phyloP scores from a whole-genome alignment of 2,329 filamentous ascomycete species.

The Scedosporium minutisporum region DNA sequence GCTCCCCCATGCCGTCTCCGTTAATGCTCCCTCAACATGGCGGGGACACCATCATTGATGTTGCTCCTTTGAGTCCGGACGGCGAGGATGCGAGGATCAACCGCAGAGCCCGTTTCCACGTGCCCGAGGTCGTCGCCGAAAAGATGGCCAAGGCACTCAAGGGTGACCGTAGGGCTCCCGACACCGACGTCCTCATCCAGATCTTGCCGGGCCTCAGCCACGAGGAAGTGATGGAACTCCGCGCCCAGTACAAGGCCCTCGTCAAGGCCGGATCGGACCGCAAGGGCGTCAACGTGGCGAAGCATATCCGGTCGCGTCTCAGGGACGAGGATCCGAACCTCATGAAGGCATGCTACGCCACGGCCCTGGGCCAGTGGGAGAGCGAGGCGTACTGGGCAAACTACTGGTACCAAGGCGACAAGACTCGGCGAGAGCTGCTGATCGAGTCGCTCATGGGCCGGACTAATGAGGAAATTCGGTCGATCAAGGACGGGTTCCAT shows the following conservation, averaged over 20 bases:
- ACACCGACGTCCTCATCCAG: slow-evolving; percentile 64
- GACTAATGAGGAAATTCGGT: slow-evolving; percentile 73
- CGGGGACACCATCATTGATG: slow-evolving; percentile 36
- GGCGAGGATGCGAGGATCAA: slow-evolving; percentile 35
- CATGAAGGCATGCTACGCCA: slow-evolving; percentile 86
- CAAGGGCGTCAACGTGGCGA: slow-evolving; percentile 75
- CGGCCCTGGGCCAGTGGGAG: slow-evolving; percentile 83
- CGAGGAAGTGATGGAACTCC: slow-evolving; percentile 77
- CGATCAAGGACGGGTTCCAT: slow-evolving; percentile 79
- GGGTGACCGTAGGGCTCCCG: slow-evolving; percentile 50
- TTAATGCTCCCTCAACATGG: slow-evolving; percentile 46
- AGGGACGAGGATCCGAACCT: slow-evolving; percentile 67
- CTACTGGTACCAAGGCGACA: slow-evolving; percentile 90
- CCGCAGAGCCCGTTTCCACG: slow-evolving; percentile 69
- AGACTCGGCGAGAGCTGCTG: slow-evolving; percentile 73
- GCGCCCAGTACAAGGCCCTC: slow-evolving; percentile 81
- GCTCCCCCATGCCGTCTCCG: slow-evolving; percentile 89
- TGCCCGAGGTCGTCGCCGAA: slow-evolving; percentile 69
- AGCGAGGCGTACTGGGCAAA: slow-evolving; percentile 96
- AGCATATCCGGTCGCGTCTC: slow-evolving; percentile 68
- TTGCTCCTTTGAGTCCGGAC: slow-evolving; percentile 44
- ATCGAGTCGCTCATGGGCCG: slow-evolving; percentile 91
- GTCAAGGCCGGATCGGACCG: slow-evolving; percentile 67
- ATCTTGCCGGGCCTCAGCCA: slow-evolving; percentile 78
- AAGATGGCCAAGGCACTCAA: slow-evolving; percentile 67